These are phyloP conservation scores for Xylariaceae sp. DNA, from an alignment of 2,329 filamentous ascomycete species.

Conservation along the genomic window DNA sequence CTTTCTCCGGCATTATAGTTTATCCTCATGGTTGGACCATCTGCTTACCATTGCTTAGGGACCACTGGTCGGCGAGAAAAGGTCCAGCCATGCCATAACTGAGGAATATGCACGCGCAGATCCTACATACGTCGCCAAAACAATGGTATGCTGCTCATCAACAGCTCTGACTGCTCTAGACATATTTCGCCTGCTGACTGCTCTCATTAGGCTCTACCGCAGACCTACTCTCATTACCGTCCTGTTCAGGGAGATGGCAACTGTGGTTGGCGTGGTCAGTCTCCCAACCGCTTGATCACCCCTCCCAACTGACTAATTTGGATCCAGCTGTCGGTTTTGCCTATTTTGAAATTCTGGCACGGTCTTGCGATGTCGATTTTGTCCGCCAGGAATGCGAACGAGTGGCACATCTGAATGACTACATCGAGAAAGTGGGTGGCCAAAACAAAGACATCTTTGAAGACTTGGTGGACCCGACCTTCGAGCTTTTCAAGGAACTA, in stretches of 20 bases:
- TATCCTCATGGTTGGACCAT: too few species aligned
- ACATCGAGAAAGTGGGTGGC: conserved; percentile 68
- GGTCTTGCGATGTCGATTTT: conserved; percentile 58
- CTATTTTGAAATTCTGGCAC: conserved; percentile 84
- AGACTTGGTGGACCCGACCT: conserved; percentile 76
- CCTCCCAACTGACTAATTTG: too few species aligned
- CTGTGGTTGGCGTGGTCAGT: conserved; percentile 94
- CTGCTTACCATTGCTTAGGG: conserved; percentile 54
- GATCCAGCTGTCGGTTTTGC: conserved; percentile 86
- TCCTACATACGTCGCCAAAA: conserved; percentile 80
- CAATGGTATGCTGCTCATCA: conserved; percentile 57
- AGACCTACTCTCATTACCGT: conserved; percentile 83
- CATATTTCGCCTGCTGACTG: conserved; percentile 17
- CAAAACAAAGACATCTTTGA: conserved; percentile 69
- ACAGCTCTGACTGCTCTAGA: not conserved
- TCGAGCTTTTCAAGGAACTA: conserved; percentile 63
- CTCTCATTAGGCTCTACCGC: conserved; percentile 63
- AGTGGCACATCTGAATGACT: conserved; percentile 65
- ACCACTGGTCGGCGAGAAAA: conserved; percentile 74
- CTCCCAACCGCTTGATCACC: conserved; percentile 14
- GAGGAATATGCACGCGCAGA: conserved; percentile 88
- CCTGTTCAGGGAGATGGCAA: conserved; percentile 89
- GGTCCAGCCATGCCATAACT: conserved; percentile 71
- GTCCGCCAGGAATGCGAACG: conserved; percentile 69
- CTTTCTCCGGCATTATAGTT: too few species aligned